Evolutionary conservation across 257 asterid species (phyloP), one percentile per base, ranked within the genome.

Genomic region (Solanum lignicaule): DNA sequence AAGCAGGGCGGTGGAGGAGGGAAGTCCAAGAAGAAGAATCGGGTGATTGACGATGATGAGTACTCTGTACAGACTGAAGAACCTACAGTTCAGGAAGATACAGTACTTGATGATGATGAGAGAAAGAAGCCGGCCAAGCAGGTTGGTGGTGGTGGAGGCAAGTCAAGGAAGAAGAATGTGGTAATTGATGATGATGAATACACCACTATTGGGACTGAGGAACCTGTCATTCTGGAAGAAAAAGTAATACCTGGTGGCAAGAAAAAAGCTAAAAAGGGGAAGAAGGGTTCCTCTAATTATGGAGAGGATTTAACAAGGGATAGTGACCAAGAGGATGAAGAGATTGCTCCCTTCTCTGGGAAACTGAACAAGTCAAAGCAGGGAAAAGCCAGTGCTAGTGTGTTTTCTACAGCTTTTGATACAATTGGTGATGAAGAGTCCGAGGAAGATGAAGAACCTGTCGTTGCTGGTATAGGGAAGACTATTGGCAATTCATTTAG

Each of bases 31-130:
- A 95, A 94, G 94, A 95, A 97, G 93, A 92, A 88, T 9, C 82
- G 89, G 87, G 46, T 89, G 89, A 92, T 97, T 89, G 91, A 89
- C 32, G 98, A 97, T n/a, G 97, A 97, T 89, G 99, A 97, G 75
- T 97, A 95, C 73, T 88, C 91, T 6, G 36, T 96, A 72, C 96
- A 93, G 88, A 90, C 94, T 23, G 98, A 94, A 87, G 98, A 95
- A 41, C 86, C 93, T 39, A 71, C n/a, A 20, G 92, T 90, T 62
- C 89, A 87, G 81, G 98, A 95, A 74, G 98, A 93, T 89, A 90
- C 92, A 83, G 91, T 75, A 74, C 25, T 58, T 0, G 94, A 91
- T 16, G 92, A 74, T 10, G 83, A 1, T 55, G 65, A 74, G 6
- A 25, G 25, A 36, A 74, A 36, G 87, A 95, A 92, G 91, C 92